A percentile compares a stretch with the other conserved stretches of the same genome.
phyloP scores from a whole-genome alignment of 2,329 filamentous ascomycete species.

The Aspergillus pseudoglaucus region DNA sequence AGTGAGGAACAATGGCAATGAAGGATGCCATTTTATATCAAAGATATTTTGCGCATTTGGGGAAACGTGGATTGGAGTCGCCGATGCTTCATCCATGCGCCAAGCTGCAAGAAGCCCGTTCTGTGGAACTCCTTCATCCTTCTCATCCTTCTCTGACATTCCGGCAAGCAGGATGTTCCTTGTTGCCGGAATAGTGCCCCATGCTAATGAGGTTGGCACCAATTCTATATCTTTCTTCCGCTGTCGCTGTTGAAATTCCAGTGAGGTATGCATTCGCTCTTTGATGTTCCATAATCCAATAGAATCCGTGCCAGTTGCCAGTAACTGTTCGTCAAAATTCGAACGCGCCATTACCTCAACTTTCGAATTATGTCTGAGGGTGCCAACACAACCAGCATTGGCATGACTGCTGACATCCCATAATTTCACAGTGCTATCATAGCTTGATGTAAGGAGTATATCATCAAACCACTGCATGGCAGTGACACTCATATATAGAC shows the following conservation, averaged over 20 bases:
- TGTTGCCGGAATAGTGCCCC: constrained; percentile 36
- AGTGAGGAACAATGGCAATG: constrained; percentile 45
- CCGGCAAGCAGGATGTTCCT: constrained; percentile 48
- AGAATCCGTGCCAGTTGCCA: constrained; percentile 44
- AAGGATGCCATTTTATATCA: constrained; percentile 53
- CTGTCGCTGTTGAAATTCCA: constrained; percentile 19
- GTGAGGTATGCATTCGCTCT: constrained; percentile 15
- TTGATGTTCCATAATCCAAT: constrained; percentile 31
- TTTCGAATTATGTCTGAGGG: constrained; percentile 40
- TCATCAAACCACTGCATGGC: constrained; percentile 47
- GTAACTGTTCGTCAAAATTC: constrained; percentile 26
- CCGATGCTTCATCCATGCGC: constrained; percentile 39
- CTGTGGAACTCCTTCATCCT: constrained; percentile 28
- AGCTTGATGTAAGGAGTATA: constrained; percentile 49
- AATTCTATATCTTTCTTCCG: constrained; percentile 29
- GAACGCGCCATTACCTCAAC: constrained; percentile 49
- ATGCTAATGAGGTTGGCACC: constrained; percentile 42
- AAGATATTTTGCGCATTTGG: constrained; percentile 51
- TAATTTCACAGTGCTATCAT: constrained; percentile 51
- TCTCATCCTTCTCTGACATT: constrained; percentile 42
- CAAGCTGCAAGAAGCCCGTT: constrained; percentile 51
- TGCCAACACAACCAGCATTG: constrained; percentile 23
- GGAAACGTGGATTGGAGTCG: constrained; percentile 32
- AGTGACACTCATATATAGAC: constrained; percentile 52
- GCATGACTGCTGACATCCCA: constrained; percentile 41